Conservation (phyloP, 129 eudicot species). For the Silybum marianum region DNA sequence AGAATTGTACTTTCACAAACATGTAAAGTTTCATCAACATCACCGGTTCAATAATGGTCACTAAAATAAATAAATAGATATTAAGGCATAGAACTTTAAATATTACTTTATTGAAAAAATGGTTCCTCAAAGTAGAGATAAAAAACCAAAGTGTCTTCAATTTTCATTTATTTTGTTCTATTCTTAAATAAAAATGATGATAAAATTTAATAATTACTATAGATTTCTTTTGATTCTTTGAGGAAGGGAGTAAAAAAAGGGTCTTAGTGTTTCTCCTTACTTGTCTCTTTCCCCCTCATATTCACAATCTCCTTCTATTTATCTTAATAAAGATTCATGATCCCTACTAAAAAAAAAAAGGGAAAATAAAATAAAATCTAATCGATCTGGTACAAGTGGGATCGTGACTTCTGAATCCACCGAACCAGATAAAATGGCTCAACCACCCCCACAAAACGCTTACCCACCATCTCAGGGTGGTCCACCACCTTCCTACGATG, state of each 20-base stretch:
- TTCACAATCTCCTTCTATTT: constrained; percentile 31
- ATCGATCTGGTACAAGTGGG: neutral
- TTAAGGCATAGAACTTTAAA: neutral
- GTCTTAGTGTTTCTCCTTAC: constrained; percentile 22
- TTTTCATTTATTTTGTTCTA: neutral
- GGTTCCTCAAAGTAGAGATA: neutral
- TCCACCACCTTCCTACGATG: neutral
- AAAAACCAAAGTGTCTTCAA: too few relatives aligned
- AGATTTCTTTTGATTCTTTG: neutral
- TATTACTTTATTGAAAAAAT: neutral
- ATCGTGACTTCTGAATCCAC: constrained; percentile 24
- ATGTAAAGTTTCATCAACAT: neutral
- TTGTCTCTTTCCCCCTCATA: constrained; percentile 18
- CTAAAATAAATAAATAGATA: too few relatives aligned
- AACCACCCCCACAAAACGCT: constrained; percentile 31
- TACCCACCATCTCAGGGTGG: constrained; percentile 9
- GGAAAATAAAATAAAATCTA: constrained; percentile 3
- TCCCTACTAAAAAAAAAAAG: neutral
- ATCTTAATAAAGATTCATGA: neutral
- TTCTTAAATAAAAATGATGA: neutral
- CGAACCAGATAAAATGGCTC: constrained; percentile 26
- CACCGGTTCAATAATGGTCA: neutral
- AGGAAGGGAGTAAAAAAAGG: constrained; percentile 29
- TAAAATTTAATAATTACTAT: too few relatives aligned
- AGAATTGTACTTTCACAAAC: neutral